A percentile compares a stretch with the other conserved stretches of the same genome.
Evolutionary conservation across 1,284 basidiomycete species (phyloP).

Genomic region (Lignosus rhinocerotis): DNA sequence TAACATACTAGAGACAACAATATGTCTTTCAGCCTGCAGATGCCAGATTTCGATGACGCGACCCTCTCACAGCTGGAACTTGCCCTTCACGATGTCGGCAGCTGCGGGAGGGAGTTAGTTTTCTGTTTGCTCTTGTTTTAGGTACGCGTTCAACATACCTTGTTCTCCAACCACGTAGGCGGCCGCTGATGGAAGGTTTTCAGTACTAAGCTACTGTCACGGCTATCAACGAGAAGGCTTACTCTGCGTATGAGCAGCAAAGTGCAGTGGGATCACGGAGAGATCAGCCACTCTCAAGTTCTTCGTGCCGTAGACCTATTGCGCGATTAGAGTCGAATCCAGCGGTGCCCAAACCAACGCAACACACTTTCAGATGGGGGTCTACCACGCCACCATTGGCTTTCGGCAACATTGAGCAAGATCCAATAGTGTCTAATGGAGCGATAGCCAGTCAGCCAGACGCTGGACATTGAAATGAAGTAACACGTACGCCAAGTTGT

Average conservation of each 20-base stretch:
- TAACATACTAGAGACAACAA: neutral
- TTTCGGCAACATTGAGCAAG: constrained; percentile 34
- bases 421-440: constrained; percentile 29
- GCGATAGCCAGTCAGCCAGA: neutral
- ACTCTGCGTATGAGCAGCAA: constrained; percentile 34
- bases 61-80: constrained; percentile 18
- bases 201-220: neutral
- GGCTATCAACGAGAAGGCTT: neutral
- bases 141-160: constrained; percentile 21
- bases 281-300: constrained; percentile 41
- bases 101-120: constrained; percentile 14
- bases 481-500: constrained; percentile 32
- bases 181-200: constrained; percentile 22
- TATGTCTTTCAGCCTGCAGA: neutral
- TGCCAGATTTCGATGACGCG: neutral
- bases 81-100: constrained; percentile 36
- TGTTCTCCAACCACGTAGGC: constrained; percentile 35
- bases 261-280: constrained; percentile 33
- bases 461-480: neutral
- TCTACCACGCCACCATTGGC: constrained; percentile 32
- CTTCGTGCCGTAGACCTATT: constrained; percentile 38
- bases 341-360: neutral
- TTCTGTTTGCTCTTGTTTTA: no score
- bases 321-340: constrained; percentile 29
- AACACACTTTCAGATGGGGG: constrained; percentile 27